Percentiles rank a stretch among this genome's conserved stretches.
Conservation (phyloP, 257 asterid genomes). For the Catharanthus roseus region DNA sequence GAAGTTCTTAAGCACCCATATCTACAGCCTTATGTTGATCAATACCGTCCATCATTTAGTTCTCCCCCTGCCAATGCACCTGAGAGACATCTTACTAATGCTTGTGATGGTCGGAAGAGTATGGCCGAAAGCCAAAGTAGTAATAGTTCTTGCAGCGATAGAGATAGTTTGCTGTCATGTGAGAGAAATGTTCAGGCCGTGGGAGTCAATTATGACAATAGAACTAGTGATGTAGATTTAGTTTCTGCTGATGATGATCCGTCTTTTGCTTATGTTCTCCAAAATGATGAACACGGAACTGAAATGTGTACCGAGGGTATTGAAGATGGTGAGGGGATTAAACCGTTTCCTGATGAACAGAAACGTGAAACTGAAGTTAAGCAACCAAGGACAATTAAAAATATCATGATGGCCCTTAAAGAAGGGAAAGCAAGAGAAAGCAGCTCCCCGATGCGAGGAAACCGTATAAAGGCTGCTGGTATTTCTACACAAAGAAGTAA, state of each 20-base stretch:
- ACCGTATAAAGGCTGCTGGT: constrained; percentile 35
- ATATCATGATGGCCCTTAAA: constrained; percentile 73
- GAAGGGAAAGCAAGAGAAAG: constrained; percentile 80
- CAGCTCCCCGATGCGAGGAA: constrained; percentile 76
- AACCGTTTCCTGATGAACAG: constrained; percentile 31
- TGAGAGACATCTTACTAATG: constrained; percentile 38
- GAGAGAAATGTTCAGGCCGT: constrained; percentile 40
- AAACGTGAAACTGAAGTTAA: constrained; percentile 37
- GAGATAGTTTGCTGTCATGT: constrained; percentile 55
- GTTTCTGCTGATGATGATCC: constrained; percentile 42
- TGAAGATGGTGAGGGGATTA: constrained; percentile 35
- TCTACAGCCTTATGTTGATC: constrained; percentile 73
- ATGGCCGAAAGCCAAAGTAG: constrained; percentile 94
- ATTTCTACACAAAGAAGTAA: constrained; percentile 33
- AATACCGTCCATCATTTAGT: constrained; percentile 56
- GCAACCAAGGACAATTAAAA: constrained; percentile 63
- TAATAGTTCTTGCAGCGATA: constrained; percentile 89
- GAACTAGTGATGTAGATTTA: constrained; percentile 30
- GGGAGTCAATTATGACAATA: constrained; percentile 34
- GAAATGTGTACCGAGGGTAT: constrained; percentile 22
- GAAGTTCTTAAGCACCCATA: constrained; percentile 86
- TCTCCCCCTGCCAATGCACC: constrained; percentile 27
- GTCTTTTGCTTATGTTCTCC: constrained; percentile 23
- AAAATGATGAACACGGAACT: constrained; percentile 30
- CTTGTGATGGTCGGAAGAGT: constrained; percentile 38